Evolutionary conservation across 495 filamentous ascomycete genomes (phyloP), one percentile per base, ranked within the genome.

Genomic region (Tirmania nivea): DNA sequence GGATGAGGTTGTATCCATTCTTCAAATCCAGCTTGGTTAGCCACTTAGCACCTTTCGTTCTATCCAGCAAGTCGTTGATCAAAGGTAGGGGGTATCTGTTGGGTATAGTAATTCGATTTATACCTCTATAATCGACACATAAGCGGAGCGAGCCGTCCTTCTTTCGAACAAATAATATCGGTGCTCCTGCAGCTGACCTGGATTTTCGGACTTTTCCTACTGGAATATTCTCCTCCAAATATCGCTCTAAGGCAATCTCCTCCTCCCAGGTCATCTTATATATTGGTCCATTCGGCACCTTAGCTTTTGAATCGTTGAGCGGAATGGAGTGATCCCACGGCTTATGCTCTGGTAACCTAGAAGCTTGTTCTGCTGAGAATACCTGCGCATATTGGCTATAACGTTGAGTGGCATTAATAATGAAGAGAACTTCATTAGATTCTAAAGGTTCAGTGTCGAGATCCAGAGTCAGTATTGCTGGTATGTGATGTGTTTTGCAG

Each of bases 11-110:
- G 49, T 69, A 75, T 0, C 62, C 67, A 34, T 65, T 48, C 2
- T 60, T 56, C 10, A 75, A 63, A 57, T 72, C 60, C 1, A 72
- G 21, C 53, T 69, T 70, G 0, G 58, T 70, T 37, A 68, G 42
- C 52, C 56, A 34, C 51, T 64, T n/a, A 52, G 55, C 39, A 34
- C 48, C 11, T 0, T 17, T 21, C 0, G 71, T 25, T 0, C 52
- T 19, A 14, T 61, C 45, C 5, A 70, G 42, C 3, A 61, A 54
- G 52, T 73, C 62, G 3, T 66, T 34, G 9, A 69, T 69, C 10
- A 70, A 36, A 0, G 63, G 66, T 0, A 71, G 49, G 0, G 64
- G 63, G 37, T 70, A 69, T 3, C 52, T 47, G 11, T 50, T 31
- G 16, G 12, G n/a, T 31, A 19, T 31, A 2, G 48, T 50, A 6